A percentile compares a stretch with the other conserved stretches of the same genome.
Conservation (phyloP, 352 stramenopile genomes). For the Stephanocyclus meneghinianus region DNA sequence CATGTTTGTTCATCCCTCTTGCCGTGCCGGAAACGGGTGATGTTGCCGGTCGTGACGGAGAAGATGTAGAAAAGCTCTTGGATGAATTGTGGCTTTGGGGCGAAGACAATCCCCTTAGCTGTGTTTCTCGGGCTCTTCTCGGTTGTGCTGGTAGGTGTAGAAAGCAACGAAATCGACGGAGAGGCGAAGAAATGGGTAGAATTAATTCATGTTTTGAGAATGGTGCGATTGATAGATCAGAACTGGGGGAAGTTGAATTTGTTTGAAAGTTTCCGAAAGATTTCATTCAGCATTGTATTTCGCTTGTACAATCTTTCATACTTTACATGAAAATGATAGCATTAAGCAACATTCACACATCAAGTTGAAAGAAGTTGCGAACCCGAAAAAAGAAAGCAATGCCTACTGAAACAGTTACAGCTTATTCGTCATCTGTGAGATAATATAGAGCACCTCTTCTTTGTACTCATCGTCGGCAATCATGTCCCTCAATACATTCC, state of each 20-base stretch:
- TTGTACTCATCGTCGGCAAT: constrained; percentile 62
- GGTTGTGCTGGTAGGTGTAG: constrained; percentile 19
- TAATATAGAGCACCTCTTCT: constrained; percentile 44
- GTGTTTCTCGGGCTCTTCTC: constrained; percentile 2
- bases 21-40: constrained; percentile 74
- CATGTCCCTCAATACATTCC: constrained; percentile 73
- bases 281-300: neutral
- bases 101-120: constrained; percentile 36
- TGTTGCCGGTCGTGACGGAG: constrained; percentile 31
- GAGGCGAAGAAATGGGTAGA: constrained; percentile 31
- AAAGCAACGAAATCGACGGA: constrained; percentile 6
- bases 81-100: constrained; percentile 48
- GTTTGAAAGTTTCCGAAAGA: neutral
- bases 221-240: neutral
- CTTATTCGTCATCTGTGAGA: neutral
- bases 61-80: constrained; percentile 46
- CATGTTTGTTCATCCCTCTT: constrained; percentile 61
- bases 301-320: too few species aligned
- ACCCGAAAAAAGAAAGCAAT: neutral
- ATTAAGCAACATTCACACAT: too few species aligned
- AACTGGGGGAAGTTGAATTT: neutral
- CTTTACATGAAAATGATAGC: too few species aligned
- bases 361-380: too few species aligned
- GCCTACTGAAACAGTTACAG: neutral
- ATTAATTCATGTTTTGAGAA: constrained; percentile 55